Base-by-base conservation (phyloP, 2,329 filamentous ascomycete species). In the Domatiomyces globalis region DNA sequence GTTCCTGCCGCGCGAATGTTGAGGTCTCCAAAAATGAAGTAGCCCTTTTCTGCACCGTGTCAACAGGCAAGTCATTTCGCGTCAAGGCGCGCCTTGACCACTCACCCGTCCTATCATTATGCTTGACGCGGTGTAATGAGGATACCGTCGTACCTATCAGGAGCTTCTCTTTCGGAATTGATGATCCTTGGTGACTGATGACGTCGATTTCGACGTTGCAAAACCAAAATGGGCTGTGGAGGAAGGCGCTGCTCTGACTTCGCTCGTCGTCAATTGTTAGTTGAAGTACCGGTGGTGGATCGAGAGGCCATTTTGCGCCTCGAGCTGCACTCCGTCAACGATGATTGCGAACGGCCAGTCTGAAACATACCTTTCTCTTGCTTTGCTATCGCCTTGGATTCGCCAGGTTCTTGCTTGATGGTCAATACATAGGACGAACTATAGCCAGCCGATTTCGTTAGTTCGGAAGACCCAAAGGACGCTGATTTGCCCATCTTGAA, bases 1-100 rank as follows among this genome's bases (percentile, higher is more conserved):
- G 72, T 74, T 27, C 88, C 88, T 60, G 85, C 79, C 20, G 80
- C 73, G 63, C 84, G 84, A 54, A 90, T 80, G 0, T 86, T 92
- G 19, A 95, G 73, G 66, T 95, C 87, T 4, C 85, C 85, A 66
- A 94, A 94, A n/a, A 94, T 83, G 62, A 94, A 94, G 69, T 88
- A 94, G 0, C 83, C 87, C 9, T 84, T 84, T 66, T 92, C 86
- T 70, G 54, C n/a, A 54, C 48, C 22, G 9, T 15, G 12, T 18
- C 12, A 39, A 20, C 36, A 10, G 29, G 22, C 29, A 44, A 33
- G 45, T 9, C 19, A 17, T 18, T 33, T 18, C 4, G 17, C 17
- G 29, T 22, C 29, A 2, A 19, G 5, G 15, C n/a, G 17, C 18
- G n/a, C 43, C 15, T 36, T 15, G 4, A 15, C 10, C 5, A 39